phyloP scores from a whole-genome alignment of 2,329 filamentous ascomycete genomes.

The Aspergillus vadensis region DNA sequence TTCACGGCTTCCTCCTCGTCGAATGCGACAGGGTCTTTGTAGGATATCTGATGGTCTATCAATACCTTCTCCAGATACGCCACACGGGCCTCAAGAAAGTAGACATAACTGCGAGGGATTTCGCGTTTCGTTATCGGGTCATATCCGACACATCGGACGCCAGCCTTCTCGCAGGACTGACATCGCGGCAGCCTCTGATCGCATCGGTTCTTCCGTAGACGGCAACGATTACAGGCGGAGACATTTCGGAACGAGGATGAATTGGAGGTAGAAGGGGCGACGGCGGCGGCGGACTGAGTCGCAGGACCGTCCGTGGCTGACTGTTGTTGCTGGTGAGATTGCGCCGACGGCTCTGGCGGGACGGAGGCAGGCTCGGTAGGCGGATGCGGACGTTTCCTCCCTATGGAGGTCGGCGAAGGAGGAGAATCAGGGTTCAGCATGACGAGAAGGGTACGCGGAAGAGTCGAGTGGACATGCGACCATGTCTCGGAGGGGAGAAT shows the following conservation, averaged over 20 bases:
- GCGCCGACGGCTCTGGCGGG: conserved; percentile 23
- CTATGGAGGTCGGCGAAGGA: conserved; percentile 34
- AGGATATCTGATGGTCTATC: conserved; percentile 67
- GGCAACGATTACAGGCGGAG: conserved; percentile 90
- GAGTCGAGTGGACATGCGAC: conserved; percentile 30
- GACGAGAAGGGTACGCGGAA: conserved; percentile 26
- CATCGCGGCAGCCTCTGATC: conserved; percentile 92
- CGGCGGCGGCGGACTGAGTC: conserved; percentile 21
- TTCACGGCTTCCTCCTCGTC: conserved; percentile 51
- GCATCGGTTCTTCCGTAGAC: conserved; percentile 89
- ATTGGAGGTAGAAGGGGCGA: conserved; percentile 27
- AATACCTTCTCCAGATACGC: conserved; percentile 80
- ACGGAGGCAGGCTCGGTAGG: conserved; percentile 30
- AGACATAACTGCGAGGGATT: conserved; percentile 90
- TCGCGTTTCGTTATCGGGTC: conserved; percentile 96
- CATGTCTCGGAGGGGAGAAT: conserved; percentile 33
- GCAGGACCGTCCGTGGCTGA: conserved; percentile 20
- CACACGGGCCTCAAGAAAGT: conserved; percentile 86
- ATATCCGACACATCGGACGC: conserved; percentile 88
- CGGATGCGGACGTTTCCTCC: conserved; percentile 42
- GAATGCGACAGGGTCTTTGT: conserved; percentile 70
- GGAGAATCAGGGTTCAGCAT: conserved; percentile 40
- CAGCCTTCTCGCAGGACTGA: conserved; percentile 89
- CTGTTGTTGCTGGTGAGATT: conserved; percentile 16
- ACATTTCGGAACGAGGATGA: conserved; percentile 73